Evolutionary conservation across 371 early-diverging fungal genomes (phyloP), one percentile per base, ranked within the genome.

Genomic region (Mucor plumbeus): DNA sequence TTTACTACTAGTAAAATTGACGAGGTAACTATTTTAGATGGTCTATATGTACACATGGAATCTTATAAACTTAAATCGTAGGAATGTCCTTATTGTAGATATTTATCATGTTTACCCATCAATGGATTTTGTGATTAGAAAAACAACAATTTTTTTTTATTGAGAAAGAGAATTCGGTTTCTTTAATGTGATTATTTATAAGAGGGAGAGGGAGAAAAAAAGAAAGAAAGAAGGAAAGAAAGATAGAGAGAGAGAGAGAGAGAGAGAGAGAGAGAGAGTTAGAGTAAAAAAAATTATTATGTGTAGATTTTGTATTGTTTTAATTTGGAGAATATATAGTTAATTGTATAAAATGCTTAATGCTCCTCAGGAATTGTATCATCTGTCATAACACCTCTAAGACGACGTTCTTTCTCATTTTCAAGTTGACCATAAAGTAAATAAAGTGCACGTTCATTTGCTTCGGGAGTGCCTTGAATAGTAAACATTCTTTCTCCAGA

Each of bases 361-460:
- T 35, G 57, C 35, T 56, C 35, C 34, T 56, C 33, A 34, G 57
- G 57, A 5, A 35, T 36, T 15, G n/a, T 56, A 56, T 56, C 57
- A 56, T 56, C 35, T 35, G 54, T 44, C 44, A 44, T 44, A 9
- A 76, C 79, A 62, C 77, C 75, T 67, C 75, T 76, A 65, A 91
- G 75, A 64, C 94, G 90, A 66, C 89, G 90, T 70, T 91, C 91
- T 72, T 88, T 91, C 86, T 97, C 97, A 59, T 80, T 80, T 79
- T 97, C 96, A 64, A 97, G 77, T 77, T 95, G 90, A 17, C 90
- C 90, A 71, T 95, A 94, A 40, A 97, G 85, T 70, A 96, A 81
- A 65, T 90, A 94, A 63, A 96, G 82, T 1, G 97, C 97, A 76
- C 90, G 88, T 76, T 94, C 93, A 74, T 94, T 94, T 59, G 91